Base-by-base conservation (phyloP, 164 flowering plant genomes). In the Malania oleifera region DNA sequence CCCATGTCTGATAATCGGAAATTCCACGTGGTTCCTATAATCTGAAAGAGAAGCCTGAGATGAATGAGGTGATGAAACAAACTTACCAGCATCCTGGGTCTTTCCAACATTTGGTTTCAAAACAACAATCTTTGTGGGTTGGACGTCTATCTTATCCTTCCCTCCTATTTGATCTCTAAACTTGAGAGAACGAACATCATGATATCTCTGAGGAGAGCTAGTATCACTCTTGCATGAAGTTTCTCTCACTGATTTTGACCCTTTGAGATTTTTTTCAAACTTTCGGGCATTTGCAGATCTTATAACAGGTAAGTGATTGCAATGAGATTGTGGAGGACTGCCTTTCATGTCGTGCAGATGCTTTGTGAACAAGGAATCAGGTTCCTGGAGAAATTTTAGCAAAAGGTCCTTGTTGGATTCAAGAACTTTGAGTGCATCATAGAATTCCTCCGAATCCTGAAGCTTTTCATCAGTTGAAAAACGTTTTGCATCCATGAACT, bases 61-160 rank as follows among this genome's bases (percentile, higher is more conserved):
- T 55, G 76, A 67, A 46, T 54, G 61, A 48, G 84, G 79, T 20
- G 79, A 73, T 23, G 75, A 56, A 54, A 54, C 52, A 57, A 57
- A 52, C 51, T 60, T 62, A 34, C 55, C 40, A 41, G 58, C 53
- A 56, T 52, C 65, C 15, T 59, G 71, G 27, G 52, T 41, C 73
- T 70, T 77, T 58, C 71, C 80, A 20, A 80, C 50, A 44, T 84
- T 81, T 49, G 99, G 99, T 67, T 90, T 93, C 67, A 93, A 59
- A 49, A 90, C 85, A 65, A 93, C 97, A 75, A 93, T 93, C 70
- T 76, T 71, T 54, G 88, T 89, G 15, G 90, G 82, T 10, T 60
- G 39, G 46, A 49, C 56, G 43, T 57, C 54, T 10, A 65, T 10
- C 34, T 66, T 75, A 55, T 52, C 64, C 46, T 56, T 67, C 38